phyloP scores from a whole-genome alignment of 2,329 filamentous ascomycete species.

The Cercospora sp. region DNA sequence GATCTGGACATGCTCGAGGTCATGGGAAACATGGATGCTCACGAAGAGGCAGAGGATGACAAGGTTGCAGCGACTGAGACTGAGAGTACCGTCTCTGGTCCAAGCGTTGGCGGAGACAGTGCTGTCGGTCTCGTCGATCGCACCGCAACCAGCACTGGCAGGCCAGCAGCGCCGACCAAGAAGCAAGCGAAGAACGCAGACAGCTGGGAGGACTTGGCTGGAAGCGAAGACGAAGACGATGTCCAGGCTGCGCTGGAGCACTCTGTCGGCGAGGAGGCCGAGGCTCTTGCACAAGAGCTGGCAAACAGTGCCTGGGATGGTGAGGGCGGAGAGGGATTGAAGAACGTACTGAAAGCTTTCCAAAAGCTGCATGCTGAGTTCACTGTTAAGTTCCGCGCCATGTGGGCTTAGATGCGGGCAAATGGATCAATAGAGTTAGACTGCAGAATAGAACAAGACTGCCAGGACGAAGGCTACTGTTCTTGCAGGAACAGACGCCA shows the following conservation, averaged over 20 bases:
- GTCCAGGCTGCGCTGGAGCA: slow-evolving; percentile 31
- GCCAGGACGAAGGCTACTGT: neutral
- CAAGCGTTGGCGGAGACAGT: slow-evolving; percentile 21
- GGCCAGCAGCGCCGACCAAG: slow-evolving; percentile 31
- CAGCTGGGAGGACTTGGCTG: slow-evolving; percentile 44
- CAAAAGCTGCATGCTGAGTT: slow-evolving; percentile 59
- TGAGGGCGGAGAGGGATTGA: slow-evolving; percentile 51
- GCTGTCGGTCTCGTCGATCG: slow-evolving; percentile 34
- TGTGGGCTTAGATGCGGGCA: slow-evolving; percentile 53
- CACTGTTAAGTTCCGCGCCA: slow-evolving; percentile 62
- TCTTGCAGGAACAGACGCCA: neutral
- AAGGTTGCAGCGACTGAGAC: slow-evolving; percentile 39
- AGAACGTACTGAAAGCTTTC: slow-evolving; percentile 62
- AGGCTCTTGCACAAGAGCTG: slow-evolving; percentile 28
- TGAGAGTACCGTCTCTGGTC: slow-evolving; percentile 28
- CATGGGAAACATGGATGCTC: slow-evolving; percentile 53
- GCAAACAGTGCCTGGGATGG: slow-evolving; percentile 39
- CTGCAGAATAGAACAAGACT: neutral
- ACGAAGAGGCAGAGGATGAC: slow-evolving; percentile 50
- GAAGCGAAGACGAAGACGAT: slow-evolving; percentile 41
- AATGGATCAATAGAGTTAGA: neutral
- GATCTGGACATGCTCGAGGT: slow-evolving; percentile 55
- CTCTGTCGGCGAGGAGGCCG: slow-evolving; percentile 27
- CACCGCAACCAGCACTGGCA: slow-evolving; percentile 28
- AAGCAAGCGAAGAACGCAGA: slow-evolving; percentile 46